Conservation (phyloP, 2,329 filamentous ascomycete genomes). For the Epichloe uncinata region DNA sequence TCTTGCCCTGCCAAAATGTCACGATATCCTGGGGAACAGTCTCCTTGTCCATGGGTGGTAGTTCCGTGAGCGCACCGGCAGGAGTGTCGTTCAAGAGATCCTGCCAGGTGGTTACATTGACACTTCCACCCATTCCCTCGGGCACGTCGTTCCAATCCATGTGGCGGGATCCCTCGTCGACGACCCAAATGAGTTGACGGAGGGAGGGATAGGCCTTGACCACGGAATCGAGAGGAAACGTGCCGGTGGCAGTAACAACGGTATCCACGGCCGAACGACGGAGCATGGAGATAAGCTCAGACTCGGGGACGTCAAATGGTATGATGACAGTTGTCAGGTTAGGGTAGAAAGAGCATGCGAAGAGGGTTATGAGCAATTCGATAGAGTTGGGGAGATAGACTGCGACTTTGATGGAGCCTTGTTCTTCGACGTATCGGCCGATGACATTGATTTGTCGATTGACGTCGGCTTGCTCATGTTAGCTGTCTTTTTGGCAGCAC, state of each 20-base stretch:
- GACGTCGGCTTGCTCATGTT: constrained; percentile 41
- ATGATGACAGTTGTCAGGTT: constrained; percentile 73
- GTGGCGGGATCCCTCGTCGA: constrained; percentile 78
- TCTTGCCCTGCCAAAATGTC: constrained; percentile 51
- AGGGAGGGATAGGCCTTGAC: constrained; percentile 56
- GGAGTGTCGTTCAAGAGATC: constrained; percentile 66
- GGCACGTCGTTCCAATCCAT: constrained; percentile 93
- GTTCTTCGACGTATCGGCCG: constrained; percentile 60
- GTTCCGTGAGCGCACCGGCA: constrained; percentile 40
- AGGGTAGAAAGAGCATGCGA: constrained; percentile 80
- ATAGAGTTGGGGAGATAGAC: constrained; percentile 89
- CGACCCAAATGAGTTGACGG: constrained; percentile 78
- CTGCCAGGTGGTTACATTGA: constrained; percentile 87
- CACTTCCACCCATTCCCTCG: constrained; percentile 55
- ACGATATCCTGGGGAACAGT: constrained; percentile 38
- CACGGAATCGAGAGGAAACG: constrained; percentile 67
- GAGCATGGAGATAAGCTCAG: constrained; percentile 58
- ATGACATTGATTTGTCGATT: constrained; percentile 80
- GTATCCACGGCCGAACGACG: constrained; percentile 63
- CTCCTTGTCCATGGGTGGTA: constrained; percentile 49
- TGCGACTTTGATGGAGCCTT: constrained; percentile 64
- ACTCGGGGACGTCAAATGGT: constrained; percentile 64
- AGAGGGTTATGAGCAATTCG: constrained; percentile 70
- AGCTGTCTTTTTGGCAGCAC: constrained; percentile 1
- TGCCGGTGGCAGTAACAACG: constrained; percentile 72